Evolutionary conservation across 768 basidiomycete genomes (phyloP).

Genomic region (Russula sp.): DNA sequence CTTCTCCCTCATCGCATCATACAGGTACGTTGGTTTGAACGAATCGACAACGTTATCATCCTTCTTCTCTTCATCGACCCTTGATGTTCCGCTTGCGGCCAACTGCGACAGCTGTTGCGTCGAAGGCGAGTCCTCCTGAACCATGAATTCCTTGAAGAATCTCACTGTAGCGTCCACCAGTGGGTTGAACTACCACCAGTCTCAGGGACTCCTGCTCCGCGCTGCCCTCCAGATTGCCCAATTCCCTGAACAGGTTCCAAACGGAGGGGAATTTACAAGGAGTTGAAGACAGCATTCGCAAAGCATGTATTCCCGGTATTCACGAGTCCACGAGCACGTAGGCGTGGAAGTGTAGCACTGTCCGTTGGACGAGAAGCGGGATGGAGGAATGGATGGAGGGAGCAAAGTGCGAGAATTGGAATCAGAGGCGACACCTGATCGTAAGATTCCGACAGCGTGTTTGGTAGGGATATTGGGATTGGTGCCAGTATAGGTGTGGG

Average conservation of each 20-base stretch:
- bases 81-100: no score
- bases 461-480: no score
- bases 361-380: constrained; percentile 21
- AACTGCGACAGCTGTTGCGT: no score
- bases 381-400: no score
- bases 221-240: constrained; percentile 50
- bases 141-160: constrained; percentile 75
- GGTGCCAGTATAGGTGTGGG: no score
- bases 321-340: constrained; percentile 76
- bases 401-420: no score
- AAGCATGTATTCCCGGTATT: constrained; percentile 98
- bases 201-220: constrained; percentile 36
- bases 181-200: constrained; percentile 42
- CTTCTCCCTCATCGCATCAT: no score
- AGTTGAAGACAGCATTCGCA: constrained; percentile 93
- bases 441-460: no score
- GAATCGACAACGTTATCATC: no score
- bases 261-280: constrained; percentile 82
- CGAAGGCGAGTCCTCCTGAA: not conserved
- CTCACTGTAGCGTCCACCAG: constrained; percentile 64
- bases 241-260: constrained; percentile 72
- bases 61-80: no score
- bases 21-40: no score
- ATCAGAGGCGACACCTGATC: no score
- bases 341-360: constrained; percentile 36